A percentile compares a stretch with the other conserved stretches of the same genome.
Evolutionary conservation across 148 eudicot genomes (phyloP).

Genomic region (Agrostemma githago): DNA sequence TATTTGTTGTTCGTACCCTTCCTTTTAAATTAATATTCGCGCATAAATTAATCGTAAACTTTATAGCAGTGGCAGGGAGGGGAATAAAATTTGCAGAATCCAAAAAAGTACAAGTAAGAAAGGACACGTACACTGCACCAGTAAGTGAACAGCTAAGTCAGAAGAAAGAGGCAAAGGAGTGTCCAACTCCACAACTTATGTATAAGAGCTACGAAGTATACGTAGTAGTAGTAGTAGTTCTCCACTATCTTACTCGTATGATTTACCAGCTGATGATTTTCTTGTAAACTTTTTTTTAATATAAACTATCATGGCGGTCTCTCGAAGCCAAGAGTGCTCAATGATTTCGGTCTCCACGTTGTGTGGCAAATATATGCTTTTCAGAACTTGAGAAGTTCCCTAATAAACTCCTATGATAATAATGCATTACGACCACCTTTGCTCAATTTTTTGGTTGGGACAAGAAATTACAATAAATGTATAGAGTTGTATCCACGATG

Average conservation of each 20-base stretch:
- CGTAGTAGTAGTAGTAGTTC: background rate
- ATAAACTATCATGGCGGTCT: background rate
- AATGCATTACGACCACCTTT: too few relatives aligned
- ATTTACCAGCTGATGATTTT: background rate
- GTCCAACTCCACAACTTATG: background rate
- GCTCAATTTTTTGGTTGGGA: too few relatives aligned
- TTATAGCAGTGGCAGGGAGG: too few relatives aligned
- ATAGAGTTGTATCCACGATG: too few relatives aligned
- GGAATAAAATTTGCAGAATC: background rate
- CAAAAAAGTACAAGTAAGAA: background rate
- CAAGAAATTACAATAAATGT: too few relatives aligned
- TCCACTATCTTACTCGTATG: background rate
- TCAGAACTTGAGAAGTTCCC: too few relatives aligned
- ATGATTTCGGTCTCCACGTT: background rate
- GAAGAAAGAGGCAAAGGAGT: background rate
- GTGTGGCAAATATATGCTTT: background rate
- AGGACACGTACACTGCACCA: background rate
- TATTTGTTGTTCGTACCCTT: too few relatives aligned
- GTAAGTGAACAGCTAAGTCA: background rate
- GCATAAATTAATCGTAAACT: too few relatives aligned
- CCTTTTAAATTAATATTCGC: too few relatives aligned
- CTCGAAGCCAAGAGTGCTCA: background rate
- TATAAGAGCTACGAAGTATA: too few relatives aligned
- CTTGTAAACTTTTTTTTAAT: too few relatives aligned
- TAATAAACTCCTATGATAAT: too few relatives aligned